phyloP scores from a whole-genome alignment of 345 rosid species.

The Bruguiera gymnorhiza region DNA sequence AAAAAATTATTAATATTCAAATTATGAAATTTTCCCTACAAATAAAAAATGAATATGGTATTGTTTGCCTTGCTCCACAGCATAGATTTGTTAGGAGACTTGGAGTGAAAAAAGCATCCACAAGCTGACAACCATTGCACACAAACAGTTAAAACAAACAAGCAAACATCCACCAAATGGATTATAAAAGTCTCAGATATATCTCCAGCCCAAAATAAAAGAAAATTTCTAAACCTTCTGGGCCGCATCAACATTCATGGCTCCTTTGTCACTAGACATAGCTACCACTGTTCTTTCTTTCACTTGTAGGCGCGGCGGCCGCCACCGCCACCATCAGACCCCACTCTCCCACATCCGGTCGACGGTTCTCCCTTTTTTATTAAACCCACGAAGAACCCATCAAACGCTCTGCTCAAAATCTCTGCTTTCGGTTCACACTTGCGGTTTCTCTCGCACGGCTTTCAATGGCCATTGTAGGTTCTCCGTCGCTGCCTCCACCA shows the following conservation, averaged over 20 bases:
- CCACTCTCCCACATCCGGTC: conserved; percentile 35
- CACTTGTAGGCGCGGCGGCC: conserved; percentile 24
- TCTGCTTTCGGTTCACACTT: conserved; percentile 24
- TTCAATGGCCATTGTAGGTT: conserved; percentile 32
- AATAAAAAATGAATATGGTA: no score
- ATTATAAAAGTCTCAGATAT: no score
- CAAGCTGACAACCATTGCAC: no score
- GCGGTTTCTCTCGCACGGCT: conserved; percentile 13
- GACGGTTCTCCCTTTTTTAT: conserved; percentile 35
- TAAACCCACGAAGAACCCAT: conserved; percentile 19
- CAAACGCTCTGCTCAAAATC: conserved; percentile 28
- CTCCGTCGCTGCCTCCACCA: conserved; percentile 54
- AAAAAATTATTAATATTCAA: no score
- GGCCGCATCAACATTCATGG: neutral
- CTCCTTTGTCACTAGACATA: conserved; percentile 47
- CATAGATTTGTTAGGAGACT: no score
- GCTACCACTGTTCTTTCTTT: conserved; percentile 61
- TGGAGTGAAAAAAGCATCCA: no score
- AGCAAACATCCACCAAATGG: no score
- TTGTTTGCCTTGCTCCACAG: no score
- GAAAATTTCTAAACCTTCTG: neutral
- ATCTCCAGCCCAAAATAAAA: neutral
- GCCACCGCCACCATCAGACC: conserved; percentile 31
- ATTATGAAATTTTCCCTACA: no score
- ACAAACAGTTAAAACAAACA: no score